These are phyloP conservation scores for Penicillium nordicum DNA, from an alignment of 2,329 filamentous ascomycete genomes.

Conservation along the genomic window DNA sequence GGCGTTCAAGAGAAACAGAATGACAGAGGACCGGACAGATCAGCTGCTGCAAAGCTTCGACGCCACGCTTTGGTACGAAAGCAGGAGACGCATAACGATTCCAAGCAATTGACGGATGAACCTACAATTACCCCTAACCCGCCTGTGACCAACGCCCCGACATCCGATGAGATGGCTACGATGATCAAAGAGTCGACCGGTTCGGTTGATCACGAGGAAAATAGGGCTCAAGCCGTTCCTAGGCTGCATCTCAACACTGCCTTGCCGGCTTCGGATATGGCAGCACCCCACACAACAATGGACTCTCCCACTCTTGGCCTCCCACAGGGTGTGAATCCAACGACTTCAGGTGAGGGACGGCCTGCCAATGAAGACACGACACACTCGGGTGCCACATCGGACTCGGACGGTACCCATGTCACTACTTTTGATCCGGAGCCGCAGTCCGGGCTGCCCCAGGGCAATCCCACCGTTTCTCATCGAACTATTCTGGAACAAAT, in stretches of 20 bases:
- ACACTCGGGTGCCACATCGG: slow-evolving; percentile 52
- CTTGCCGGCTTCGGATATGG: slow-evolving; percentile 11
- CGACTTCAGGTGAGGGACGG: slow-evolving; percentile 2
- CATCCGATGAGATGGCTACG: slow-evolving; percentile 23
- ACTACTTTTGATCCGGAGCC: slow-evolving; percentile 66
- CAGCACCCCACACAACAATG: slow-evolving; percentile 27
- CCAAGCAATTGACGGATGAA: slow-evolving; percentile 23
- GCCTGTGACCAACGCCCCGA: slow-evolving; percentile 2
- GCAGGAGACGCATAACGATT: slow-evolving; percentile 43
- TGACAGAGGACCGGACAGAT: slow-evolving; percentile 51
- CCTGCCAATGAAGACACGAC: slow-evolving; percentile 12
- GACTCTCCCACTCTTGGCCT: slow-evolving; percentile 47
- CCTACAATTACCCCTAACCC: slow-evolving; percentile 4
- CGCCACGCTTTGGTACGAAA: slow-evolving; percentile 43
- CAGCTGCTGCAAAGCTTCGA: slow-evolving; percentile 53
- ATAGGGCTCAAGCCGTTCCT: slow-evolving; percentile 14
- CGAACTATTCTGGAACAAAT: slow-evolving; percentile 49
- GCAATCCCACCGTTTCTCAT: slow-evolving; percentile 32
- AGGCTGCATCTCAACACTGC: slow-evolving; percentile 30
- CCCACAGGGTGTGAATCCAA: slow-evolving; percentile 14
- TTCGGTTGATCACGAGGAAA: slow-evolving; percentile 12
- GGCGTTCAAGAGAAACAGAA: slow-evolving; percentile 66
- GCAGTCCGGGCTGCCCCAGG: slow-evolving; percentile 55
- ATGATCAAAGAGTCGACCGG: slow-evolving; percentile 20
- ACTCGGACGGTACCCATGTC: slow-evolving; percentile 61